phyloP scores from a whole-genome alignment of 768 basidiomycete genomes.

The Suillus paluster region DNA sequence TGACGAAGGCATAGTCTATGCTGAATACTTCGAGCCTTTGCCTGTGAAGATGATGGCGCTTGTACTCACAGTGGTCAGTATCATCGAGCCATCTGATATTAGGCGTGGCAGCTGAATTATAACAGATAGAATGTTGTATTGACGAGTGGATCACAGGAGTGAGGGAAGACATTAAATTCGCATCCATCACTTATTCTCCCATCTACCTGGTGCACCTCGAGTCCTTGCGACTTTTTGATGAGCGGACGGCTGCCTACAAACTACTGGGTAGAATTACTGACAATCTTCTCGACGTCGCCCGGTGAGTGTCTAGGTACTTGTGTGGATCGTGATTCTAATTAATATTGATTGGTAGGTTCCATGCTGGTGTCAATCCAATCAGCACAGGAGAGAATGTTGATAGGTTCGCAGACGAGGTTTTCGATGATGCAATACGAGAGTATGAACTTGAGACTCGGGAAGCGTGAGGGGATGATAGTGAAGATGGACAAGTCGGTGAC shows the following conservation, averaged over 20 bases:
- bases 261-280: slow-evolving; percentile 5
- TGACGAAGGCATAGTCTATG: slow-evolving; percentile 28
- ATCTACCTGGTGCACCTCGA: slow-evolving; percentile 9
- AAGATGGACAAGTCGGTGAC: no score
- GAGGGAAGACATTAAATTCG: slow-evolving; percentile 11
- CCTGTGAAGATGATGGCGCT: slow-evolving; percentile 6
- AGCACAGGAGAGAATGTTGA: no score
- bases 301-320: background rate
- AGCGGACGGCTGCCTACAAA: slow-evolving; percentile 8
- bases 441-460: no score
- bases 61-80: background rate
- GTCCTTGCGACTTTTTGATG: slow-evolving; percentile 4
- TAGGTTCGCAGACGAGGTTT: no score
- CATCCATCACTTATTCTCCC: slow-evolving; percentile 5
- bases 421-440: no score
- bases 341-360: no score
- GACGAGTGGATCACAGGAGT: slow-evolving; percentile 1
- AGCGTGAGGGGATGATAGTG: no score
- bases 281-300: slow-evolving; percentile 4
- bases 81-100: no score
- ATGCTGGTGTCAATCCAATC: no score
- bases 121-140: slow-evolving; percentile 16
- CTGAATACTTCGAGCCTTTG: slow-evolving; percentile 27
- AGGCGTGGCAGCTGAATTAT: no score
- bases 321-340: no score